Conservation (phyloP, 208 protist genomes). For the Naegleria gruberi region DNA sequence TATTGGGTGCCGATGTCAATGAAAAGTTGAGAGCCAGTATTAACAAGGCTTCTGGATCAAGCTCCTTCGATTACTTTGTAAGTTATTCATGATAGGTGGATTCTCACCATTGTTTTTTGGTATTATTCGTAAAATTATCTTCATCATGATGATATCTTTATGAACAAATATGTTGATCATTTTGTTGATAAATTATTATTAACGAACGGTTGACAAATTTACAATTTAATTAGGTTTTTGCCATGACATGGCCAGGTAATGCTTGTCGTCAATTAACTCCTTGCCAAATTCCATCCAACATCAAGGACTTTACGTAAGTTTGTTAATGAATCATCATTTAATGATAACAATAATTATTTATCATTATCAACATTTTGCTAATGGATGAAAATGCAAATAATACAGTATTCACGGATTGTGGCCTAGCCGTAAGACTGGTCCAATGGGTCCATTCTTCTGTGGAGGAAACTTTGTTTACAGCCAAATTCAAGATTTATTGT, state of each 20-base stretch:
- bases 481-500: neutral
- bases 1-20: neutral
- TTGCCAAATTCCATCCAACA: neutral
- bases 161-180: too few relatives aligned
- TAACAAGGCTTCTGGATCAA: neutral
- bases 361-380: neutral
- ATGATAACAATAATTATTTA: neutral
- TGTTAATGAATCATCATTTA: neutral
- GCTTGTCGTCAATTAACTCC: neutral
- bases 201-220: neutral
- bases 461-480: neutral
- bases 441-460: neutral
- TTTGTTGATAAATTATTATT: neutral
- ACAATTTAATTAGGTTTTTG: neutral
- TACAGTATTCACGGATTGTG: constrained; percentile 7
- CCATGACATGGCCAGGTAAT: neutral
- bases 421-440: neutral
- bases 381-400: too few relatives aligned
- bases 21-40: neutral
- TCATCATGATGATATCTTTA: neutral
- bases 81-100: too few relatives aligned
- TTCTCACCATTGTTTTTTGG: neutral
- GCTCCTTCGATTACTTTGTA: neutral
- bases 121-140: neutral
- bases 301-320: neutral